Evolutionary conservation across 768 basidiomycete species (phyloP).

Genomic region (Lactarius tabidus): DNA sequence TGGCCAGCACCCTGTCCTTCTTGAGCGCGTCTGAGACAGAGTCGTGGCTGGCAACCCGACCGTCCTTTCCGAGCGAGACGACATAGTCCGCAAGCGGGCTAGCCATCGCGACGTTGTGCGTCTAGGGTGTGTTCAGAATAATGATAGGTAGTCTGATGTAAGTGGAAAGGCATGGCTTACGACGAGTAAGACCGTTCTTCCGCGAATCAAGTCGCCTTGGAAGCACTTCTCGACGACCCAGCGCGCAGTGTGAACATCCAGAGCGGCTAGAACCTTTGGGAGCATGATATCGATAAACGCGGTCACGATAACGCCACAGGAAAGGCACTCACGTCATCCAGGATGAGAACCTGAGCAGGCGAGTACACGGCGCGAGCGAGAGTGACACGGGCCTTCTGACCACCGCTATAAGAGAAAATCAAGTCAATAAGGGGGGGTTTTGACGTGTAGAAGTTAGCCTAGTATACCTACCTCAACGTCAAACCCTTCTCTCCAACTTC

Average conservation of each 20-base stretch:
- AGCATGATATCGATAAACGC: background rate
- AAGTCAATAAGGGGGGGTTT: background rate
- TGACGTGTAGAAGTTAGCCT: background rate
- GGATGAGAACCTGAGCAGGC: slow-evolving; percentile 52
- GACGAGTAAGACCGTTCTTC: slow-evolving; percentile 49
- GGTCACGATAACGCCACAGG: background rate
- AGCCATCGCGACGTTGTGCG: slow-evolving; percentile 51
- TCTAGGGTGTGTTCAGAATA: slow-evolving; percentile 32
- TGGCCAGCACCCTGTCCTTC: slow-evolving; percentile 35
- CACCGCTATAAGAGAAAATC: slow-evolving; percentile 36
- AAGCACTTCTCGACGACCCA: slow-evolving; percentile 51
- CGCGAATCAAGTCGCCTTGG: slow-evolving; percentile 43
- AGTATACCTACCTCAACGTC: slow-evolving; percentile 34
- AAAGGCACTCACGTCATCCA: slow-evolving; percentile 59
- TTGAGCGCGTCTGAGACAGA: slow-evolving; percentile 46
- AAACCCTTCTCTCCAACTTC: slow-evolving; percentile 59
- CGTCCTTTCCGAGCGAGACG: slow-evolving; percentile 52
- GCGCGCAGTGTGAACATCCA: slow-evolving; percentile 51
- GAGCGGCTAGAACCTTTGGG: slow-evolving; percentile 41
- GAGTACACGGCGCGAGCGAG: slow-evolving; percentile 59
- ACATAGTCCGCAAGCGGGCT: slow-evolving; percentile 53
- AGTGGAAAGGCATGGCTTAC: slow-evolving; percentile 31
- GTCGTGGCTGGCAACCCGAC: slow-evolving; percentile 47
- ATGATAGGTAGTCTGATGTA: too few species aligned
- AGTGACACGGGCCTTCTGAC: slow-evolving; percentile 56